These are phyloP conservation scores for Ampelocalamus luodianensis DNA, from an alignment of 176 grass and related monocot genomes.

Conservation along the genomic window DNA sequence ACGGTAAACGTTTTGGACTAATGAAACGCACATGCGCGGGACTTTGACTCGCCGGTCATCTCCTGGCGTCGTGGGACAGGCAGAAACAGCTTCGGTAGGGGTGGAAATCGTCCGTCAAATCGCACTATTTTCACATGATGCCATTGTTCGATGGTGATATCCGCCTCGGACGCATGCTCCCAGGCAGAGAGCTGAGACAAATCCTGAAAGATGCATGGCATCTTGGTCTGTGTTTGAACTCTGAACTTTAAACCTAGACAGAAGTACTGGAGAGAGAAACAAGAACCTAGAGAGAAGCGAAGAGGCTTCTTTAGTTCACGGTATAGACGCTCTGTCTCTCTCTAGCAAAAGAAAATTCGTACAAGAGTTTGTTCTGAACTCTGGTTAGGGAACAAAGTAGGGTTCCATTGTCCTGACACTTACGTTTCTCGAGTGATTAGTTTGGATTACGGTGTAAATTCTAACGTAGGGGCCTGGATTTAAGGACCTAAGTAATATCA, in stretches of 20 bases:
- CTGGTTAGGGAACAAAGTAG: neutral
- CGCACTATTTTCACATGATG: neutral
- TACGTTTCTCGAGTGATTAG: neutral
- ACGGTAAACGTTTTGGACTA: neutral
- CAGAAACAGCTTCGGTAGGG: neutral
- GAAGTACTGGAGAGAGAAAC: no score
- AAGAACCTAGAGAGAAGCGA: neutral
- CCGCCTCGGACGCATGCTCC: neutral
- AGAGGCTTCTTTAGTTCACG: neutral
- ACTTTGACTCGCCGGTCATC: neutral
- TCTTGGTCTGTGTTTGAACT: neutral
- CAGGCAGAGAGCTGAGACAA: neutral
- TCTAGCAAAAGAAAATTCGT: neutral
- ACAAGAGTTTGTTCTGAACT: neutral
- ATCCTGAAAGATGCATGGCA: neutral
- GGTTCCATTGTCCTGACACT: neutral
- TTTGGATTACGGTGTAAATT: neutral
- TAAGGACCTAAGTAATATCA: no score
- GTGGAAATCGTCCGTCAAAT: neutral
- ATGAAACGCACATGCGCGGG: neutral
- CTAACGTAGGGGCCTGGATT: no score
- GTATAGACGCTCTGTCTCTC: neutral
- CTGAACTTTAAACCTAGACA: neutral
- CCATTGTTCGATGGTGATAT: neutral
- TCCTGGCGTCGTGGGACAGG: neutral